A percentile compares a stretch with the other conserved stretches of the same genome.
These are phyloP conservation scores for Cutaneotrichosporon sp. DNA, from an alignment of 1,284 basidiomycete species.

Conservation along the genomic window DNA sequence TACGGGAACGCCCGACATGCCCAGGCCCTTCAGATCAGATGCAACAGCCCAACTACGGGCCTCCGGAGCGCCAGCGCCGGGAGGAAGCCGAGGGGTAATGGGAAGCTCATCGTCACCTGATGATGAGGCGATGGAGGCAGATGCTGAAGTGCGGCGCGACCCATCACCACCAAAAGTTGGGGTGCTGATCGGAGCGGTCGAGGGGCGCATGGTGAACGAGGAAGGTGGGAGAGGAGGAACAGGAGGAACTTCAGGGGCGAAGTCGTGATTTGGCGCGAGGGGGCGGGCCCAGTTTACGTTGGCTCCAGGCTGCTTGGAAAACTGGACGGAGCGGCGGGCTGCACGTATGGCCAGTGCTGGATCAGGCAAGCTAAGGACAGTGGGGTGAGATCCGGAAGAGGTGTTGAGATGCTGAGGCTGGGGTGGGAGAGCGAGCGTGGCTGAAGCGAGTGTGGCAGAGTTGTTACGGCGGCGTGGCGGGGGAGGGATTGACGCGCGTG, in stretches of 20 bases:
- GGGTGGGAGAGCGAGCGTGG: not conserved
- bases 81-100: not conserved
- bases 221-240: not conserved
- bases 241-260: not conserved
- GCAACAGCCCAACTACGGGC: not conserved
- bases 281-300: not conserved
- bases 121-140: not conserved
- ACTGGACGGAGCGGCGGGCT: constrained; percentile 1
- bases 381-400: too few species aligned
- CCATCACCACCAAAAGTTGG: not conserved
- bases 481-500: not conserved
- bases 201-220: not conserved
- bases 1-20: not conserved
- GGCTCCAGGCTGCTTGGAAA: not conserved
- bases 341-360: not conserved
- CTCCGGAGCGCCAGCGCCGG: not conserved
- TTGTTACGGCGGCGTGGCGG: not conserved
- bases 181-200: not conserved
- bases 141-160: not conserved
- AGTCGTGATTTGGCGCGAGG: not conserved
- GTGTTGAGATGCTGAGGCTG: not conserved
- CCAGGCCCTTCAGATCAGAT: not conserved
- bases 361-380: not conserved
- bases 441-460: not conserved
- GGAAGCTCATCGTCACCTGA: not conserved